A percentile compares a stretch with the other conserved stretches of the same genome.
phyloP scores from a whole-genome alignment of 1,139 yeast species.

The Scheffersomyces segobiensis region DNA sequence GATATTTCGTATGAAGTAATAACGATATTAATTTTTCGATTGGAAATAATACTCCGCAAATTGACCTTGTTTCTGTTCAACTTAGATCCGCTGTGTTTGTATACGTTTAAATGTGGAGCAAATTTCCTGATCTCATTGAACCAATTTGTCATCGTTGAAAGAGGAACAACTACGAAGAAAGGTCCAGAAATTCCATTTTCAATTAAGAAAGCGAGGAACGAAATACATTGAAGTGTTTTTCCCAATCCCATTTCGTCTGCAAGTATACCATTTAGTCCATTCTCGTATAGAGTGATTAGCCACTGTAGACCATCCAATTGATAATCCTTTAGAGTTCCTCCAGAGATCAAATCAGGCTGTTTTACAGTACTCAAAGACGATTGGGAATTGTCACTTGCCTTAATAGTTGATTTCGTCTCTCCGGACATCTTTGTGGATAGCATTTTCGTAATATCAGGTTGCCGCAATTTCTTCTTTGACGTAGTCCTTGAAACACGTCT shows the following conservation, averaged over 20 bases:
- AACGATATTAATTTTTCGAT: slow-evolving; percentile 42
- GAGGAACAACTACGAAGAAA: slow-evolving; percentile 81
- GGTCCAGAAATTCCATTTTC: slow-evolving; percentile 86
- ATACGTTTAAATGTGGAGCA: slow-evolving; percentile 67
- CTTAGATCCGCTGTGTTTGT: slow-evolving; percentile 69
- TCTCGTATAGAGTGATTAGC: slow-evolving; percentile 84
- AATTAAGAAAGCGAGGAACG: slow-evolving; percentile 71
- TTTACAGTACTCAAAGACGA: slow-evolving; percentile 20
- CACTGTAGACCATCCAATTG: slow-evolving; percentile 91
- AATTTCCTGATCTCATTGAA: slow-evolving; percentile 64
- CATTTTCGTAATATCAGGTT: slow-evolving; percentile 26
- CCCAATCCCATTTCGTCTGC: slow-evolving; percentile 99
- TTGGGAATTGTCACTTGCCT: slow-evolving; percentile 26
- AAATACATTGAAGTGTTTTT: slow-evolving; percentile 84
- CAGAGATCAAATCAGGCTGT: slow-evolving; percentile 70
- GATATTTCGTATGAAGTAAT: slow-evolving; percentile 84
- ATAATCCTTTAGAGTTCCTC: slow-evolving; percentile 74
- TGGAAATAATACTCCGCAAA: slow-evolving; percentile 17
- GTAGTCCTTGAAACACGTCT: slow-evolving; percentile 9
- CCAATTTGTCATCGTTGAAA: slow-evolving; percentile 90
- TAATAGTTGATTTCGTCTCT: slow-evolving; percentile 21
- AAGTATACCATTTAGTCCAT: slow-evolving; percentile 90
- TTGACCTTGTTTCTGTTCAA: slow-evolving; percentile 45
- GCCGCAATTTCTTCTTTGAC: slow-evolving; percentile 6
- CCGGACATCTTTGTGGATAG: slow-evolving; percentile 19